phyloP scores from a whole-genome alignment of 768 basidiomycete genomes.

The Basidioascus undulatus region DNA sequence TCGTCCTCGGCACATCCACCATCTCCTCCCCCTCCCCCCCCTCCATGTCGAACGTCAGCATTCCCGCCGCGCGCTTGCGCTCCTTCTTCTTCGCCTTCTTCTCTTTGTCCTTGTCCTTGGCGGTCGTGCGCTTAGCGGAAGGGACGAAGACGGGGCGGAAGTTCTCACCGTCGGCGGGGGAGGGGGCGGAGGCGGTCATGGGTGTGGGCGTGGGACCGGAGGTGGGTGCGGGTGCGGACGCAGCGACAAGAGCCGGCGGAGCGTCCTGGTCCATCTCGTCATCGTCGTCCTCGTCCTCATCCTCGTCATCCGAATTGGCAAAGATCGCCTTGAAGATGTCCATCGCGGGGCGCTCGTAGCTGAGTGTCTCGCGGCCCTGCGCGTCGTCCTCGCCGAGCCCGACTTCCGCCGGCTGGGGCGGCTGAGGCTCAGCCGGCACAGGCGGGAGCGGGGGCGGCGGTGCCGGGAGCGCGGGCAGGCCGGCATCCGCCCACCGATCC shows the following conservation, averaged over 20 bases:
- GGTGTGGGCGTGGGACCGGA: conserved; percentile 2
- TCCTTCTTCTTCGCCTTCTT: conserved; percentile 25
- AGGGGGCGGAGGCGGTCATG: conserved; percentile 14
- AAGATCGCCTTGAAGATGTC: conserved; percentile 97
- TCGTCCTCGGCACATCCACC: conserved; percentile 5
- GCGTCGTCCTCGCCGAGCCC: conserved; percentile 79
- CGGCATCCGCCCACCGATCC: too few species aligned
- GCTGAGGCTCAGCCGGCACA: conserved; percentile 5
- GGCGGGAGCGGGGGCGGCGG: too few species aligned
- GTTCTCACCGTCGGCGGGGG: too few species aligned
- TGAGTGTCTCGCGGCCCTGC: conserved; percentile 67
- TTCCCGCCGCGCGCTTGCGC: conserved; percentile 25
- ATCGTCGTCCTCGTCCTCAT: conserved; percentile 37
- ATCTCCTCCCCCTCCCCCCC: conserved; percentile 28
- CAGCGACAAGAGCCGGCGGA: not conserved
- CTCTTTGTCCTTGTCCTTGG: conserved; percentile 22
- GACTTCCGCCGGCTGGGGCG: conserved; percentile 36
- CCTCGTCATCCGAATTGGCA: conserved; percentile 76
- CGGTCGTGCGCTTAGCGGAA: conserved; percentile 22
- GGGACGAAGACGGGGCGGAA: conserved; percentile 80
- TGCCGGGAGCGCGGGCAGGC: too few species aligned
- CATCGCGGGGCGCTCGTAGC: conserved; percentile 65
- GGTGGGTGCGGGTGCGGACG: not conserved
- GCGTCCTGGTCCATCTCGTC: conserved; percentile 15
- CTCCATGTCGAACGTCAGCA: conserved; percentile 58